Evolutionary conservation across 306 rosid species (phyloP).

Genomic region (Rubus idaeus): DNA sequence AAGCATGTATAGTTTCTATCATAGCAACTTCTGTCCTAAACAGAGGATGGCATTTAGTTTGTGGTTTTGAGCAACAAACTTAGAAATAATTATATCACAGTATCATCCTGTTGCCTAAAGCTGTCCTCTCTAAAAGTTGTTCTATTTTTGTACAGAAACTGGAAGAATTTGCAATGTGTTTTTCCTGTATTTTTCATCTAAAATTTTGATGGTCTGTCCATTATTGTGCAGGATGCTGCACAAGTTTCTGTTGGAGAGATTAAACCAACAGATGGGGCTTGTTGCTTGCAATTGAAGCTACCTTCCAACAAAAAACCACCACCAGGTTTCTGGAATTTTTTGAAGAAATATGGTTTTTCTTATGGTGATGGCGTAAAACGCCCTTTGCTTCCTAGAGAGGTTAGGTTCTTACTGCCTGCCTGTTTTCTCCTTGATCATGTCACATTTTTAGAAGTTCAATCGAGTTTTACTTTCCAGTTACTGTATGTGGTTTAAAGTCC

Average conservation of each 20-base stretch:
- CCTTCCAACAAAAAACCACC: constrained; percentile 44
- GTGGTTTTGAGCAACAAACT: background rate
- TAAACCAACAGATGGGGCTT: constrained; percentile 70
- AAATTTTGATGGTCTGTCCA: background rate
- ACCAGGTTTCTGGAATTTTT: constrained; percentile 61
- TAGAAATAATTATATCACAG: background rate
- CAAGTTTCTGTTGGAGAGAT: constrained; percentile 66
- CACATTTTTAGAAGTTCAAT: background rate
- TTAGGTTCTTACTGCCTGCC: constrained; percentile 39
- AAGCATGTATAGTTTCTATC: background rate
- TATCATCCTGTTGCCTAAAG: background rate
- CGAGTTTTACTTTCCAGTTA: background rate
- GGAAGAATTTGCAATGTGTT: background rate
- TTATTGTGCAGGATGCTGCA: constrained; percentile 53
- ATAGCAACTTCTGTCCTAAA: background rate
- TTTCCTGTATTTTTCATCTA: background rate
- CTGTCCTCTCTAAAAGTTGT: background rate
- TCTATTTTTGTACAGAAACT: background rate
- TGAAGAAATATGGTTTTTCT: constrained; percentile 72
- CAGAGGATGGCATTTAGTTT: background rate
- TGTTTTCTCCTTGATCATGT: constrained; percentile 15
- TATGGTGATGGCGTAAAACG: constrained; percentile 64
- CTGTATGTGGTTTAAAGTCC: background rate
- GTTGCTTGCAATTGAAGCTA: constrained; percentile 55
- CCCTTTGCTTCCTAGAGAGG: constrained; percentile 91